Conservation (phyloP, 306 rosid species). For the peach (Prunus persica) region DNA sequence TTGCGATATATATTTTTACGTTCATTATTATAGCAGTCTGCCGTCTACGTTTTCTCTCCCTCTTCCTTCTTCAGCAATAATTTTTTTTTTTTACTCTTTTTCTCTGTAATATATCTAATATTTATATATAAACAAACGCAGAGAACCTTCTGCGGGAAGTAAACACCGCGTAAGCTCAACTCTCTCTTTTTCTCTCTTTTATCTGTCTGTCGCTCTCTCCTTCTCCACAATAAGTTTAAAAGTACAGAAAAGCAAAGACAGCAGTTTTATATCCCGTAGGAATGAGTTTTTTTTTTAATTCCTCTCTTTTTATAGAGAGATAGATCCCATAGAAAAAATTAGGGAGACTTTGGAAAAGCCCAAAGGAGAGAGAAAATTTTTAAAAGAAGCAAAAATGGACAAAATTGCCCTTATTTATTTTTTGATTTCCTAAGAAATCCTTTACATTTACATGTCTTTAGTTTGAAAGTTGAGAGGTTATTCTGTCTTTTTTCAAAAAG, state of each 20-base stretch:
- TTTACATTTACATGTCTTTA: too few relatives aligned
- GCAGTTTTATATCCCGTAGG: not conserved
- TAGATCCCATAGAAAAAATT: too few relatives aligned
- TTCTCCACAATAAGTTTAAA: slow-evolving; percentile 24
- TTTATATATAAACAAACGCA: slow-evolving; percentile 16
- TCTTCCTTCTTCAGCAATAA: slow-evolving; percentile 23
- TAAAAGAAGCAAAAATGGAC: too few relatives aligned
- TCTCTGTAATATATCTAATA: too few relatives aligned
- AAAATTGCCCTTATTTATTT: too few relatives aligned
- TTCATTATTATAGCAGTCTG: slow-evolving; percentile 7
- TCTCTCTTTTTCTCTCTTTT: not conserved
- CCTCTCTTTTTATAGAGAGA: too few relatives aligned
- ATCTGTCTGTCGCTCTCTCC: slow-evolving; percentile 20
- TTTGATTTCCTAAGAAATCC: too few relatives aligned
- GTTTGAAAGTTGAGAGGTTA: too few relatives aligned
- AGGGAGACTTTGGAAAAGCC: too few relatives aligned
- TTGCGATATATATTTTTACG: slow-evolving; percentile 20
- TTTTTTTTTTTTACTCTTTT: not conserved
- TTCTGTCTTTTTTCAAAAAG: too few relatives aligned
- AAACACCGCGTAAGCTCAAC: slow-evolving; percentile 36
- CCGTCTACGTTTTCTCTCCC: slow-evolving; percentile 23
- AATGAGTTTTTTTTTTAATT: too few relatives aligned
- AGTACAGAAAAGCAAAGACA: slow-evolving; percentile 20
- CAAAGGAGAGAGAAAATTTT: too few relatives aligned
- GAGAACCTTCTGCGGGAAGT: slow-evolving; percentile 62